Conservation (phyloP, 169 alveolate genomes). For the Amoebophrya sp. region DNA sequence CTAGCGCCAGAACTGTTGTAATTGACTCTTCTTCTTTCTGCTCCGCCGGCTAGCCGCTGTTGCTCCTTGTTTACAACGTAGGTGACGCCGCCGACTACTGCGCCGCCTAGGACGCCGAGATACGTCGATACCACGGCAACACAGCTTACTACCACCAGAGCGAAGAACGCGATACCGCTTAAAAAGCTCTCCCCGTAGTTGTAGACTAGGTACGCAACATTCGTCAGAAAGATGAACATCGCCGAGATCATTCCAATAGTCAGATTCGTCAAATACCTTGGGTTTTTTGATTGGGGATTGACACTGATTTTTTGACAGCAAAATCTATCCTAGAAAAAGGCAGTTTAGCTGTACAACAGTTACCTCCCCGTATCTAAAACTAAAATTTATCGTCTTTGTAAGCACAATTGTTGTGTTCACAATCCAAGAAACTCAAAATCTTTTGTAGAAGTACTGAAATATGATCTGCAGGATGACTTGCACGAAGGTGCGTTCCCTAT, state of each 20-base stretch:
- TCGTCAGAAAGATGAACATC: background rate
- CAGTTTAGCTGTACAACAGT: too few relatives aligned
- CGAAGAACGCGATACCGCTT: background rate
- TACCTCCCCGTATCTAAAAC: too few relatives aligned
- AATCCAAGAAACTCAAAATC: too few relatives aligned
- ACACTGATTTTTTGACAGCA: background rate
- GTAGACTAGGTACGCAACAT: background rate
- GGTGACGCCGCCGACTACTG: background rate
- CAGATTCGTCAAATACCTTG: background rate
- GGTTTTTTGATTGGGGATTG: too few relatives aligned
- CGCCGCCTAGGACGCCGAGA: background rate
- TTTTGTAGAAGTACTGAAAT: too few relatives aligned
- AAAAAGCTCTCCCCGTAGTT: conserved; percentile 14
- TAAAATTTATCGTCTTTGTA: too few relatives aligned
- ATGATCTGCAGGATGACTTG: background rate
- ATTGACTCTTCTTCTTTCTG: background rate
- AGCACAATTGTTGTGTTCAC: too few relatives aligned
- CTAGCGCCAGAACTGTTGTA: background rate
- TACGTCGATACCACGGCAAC: too few relatives aligned
- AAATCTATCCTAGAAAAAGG: background rate
- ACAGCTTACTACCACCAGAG: background rate
- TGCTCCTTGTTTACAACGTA: background rate
- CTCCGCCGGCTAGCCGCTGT: background rate
- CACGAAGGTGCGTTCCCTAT: conserved; percentile 1
- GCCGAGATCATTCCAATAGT: background rate